A percentile compares a stretch with the other conserved stretches of the same genome.
Conservation (phyloP, 2,329 filamentous ascomycete species). For the Cytospora schulzeri region DNA sequence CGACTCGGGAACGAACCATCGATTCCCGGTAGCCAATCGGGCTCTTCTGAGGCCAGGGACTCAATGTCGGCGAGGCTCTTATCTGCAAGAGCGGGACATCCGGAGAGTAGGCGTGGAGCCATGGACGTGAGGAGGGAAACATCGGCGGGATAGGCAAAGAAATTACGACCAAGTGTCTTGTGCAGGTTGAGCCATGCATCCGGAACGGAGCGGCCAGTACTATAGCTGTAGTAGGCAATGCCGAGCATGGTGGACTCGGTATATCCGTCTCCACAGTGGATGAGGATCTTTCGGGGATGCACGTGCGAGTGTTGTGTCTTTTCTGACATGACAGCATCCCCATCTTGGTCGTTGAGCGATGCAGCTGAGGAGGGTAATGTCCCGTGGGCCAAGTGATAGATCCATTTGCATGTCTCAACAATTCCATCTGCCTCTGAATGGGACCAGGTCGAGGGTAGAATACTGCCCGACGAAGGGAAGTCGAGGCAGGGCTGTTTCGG, state of each 20-base stretch:
- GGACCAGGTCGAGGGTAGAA: conserved; percentile 81
- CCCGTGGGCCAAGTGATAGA: conserved; percentile 79
- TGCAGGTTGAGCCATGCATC: conserved; percentile 89
- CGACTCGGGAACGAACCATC: conserved; percentile 91
- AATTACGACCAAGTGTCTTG: conserved; percentile 79
- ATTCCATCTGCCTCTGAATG: conserved; percentile 82
- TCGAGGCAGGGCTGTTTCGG: conserved; percentile 57
- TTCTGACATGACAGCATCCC: conserved; percentile 56
- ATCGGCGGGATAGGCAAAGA: conserved; percentile 93
- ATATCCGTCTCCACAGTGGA: conserved; percentile 95
- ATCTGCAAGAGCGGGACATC: conserved; percentile 60
- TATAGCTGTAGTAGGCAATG: conserved; percentile 92
- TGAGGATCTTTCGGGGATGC: conserved; percentile 69
- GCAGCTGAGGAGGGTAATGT: conserved; percentile 42
- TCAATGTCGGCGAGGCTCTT: conserved; percentile 57
- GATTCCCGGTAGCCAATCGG: conserved; percentile 78
- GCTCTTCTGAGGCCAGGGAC: conserved; percentile 59
- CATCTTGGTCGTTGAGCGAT: conserved; percentile 46
- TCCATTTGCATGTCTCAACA: conserved; percentile 85
- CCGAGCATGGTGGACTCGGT: conserved; percentile 90
- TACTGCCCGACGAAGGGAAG: conserved; percentile 93
- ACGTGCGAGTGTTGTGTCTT: conserved; percentile 19
- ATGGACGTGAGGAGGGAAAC: conserved; percentile 79
- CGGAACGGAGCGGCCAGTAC: conserved; percentile 76
- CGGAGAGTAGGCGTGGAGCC: conserved; percentile 71